Evolutionary conservation across 108 stramenopile genomes (phyloP).

Genomic region (Skeletonema grethae): DNA sequence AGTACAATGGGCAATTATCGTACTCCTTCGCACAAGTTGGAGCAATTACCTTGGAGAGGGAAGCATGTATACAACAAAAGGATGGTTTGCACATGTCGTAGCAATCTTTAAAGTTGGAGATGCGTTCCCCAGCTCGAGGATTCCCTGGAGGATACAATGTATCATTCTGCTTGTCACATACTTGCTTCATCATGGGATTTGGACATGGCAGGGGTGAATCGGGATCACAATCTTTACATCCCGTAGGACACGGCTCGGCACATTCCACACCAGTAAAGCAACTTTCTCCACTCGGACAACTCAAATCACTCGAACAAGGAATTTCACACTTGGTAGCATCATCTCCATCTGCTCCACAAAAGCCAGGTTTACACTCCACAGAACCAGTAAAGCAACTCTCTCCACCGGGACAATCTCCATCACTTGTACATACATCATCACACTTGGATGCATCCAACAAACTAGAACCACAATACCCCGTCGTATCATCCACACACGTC

Average conservation of each 20-base stretch:
- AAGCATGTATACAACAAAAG: constrained; percentile 64
- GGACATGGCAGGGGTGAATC: constrained; percentile 46
- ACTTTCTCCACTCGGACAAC: constrained; percentile 11
- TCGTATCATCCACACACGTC: no score
- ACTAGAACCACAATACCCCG: background rate
- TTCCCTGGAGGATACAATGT: constrained; percentile 25
- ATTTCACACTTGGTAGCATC: background rate
- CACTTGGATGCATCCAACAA: background rate
- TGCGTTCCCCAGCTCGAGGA: constrained; percentile 16
- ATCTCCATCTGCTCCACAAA: constrained; percentile 1
- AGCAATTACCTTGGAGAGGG: constrained; percentile 23
- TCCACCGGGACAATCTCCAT: constrained; percentile 9
- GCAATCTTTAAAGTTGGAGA: constrained; percentile 51
- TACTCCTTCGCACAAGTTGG: constrained; percentile 46
- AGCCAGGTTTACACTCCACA: background rate
- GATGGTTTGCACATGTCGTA: constrained; percentile 62
- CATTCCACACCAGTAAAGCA: background rate
- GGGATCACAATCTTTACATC: constrained; percentile 48
- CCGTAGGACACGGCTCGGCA: constrained; percentile 22
- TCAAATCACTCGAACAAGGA: background rate
- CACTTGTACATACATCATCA: background rate
- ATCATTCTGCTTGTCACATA: constrained; percentile 51
- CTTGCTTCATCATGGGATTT: constrained; percentile 26
- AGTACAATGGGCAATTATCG: constrained; percentile 52
- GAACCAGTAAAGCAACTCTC: constrained; percentile 6